Evolutionary conservation across 2,329 filamentous ascomycete species (phyloP), one percentile per base, ranked within the genome.

Genomic region (Davidsoniella australis): DNA sequence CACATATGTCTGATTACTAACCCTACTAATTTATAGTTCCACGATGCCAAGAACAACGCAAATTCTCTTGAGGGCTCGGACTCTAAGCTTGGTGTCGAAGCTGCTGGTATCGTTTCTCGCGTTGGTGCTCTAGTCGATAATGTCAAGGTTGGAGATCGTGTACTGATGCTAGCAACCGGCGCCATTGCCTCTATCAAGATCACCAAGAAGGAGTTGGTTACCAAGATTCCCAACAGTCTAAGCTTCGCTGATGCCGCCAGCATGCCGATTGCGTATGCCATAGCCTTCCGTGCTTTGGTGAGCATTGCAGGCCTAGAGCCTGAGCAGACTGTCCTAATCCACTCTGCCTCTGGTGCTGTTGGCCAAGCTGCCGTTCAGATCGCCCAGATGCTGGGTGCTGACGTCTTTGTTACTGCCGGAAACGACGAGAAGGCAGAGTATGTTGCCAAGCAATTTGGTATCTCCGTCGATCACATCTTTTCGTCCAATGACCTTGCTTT

Each of bases 221-320:
- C 56, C 40, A 57, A 58, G 9, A 65, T 71, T 7, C 64, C 65
- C 0, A 59, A 60, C 2, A 39, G 48, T 20, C 55, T 68, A 54
- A 54, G 49, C 2, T 66, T 66, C 16, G 60, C 60, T 24, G 58
- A 61, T 3, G 66, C 60, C 0, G 63, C 63, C 4, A 59, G 63
- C 0, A 55, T 68, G 40, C 64, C 64, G 61, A 1, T 67, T 56
- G 38, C 49, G 54, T 7, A 68, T 66, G 0, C 60, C 38, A 55
- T 61, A 37, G 54, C 57, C 0, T 53, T 69, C 0, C 50, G 60
- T 6, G 50, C 65, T 24, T 39, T 59, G 29, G 29, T 33, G 29
- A 33, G 29, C 12, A 33, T 33, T 10, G 63, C 58, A 1, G 55
- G 57, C 5, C 54, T 67, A 1, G 20, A 54, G 18, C 50, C 48